Base-by-base conservation (phyloP, 2,329 filamentous ascomycete species). In the Alternaria novae-zelandiae region DNA sequence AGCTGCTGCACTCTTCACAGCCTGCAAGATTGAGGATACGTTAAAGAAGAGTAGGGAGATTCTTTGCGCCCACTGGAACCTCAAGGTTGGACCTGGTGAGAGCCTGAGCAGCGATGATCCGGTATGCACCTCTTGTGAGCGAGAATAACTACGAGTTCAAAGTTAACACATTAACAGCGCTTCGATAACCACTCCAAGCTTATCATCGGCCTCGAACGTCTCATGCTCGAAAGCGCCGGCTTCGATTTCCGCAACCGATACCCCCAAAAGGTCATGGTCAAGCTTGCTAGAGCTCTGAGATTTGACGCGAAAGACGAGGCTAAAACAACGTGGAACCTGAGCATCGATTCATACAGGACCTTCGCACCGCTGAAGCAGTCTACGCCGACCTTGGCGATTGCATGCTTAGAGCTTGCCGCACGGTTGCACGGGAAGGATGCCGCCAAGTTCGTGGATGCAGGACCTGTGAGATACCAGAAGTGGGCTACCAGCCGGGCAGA, bases 21-120 rank as follows among this genome's bases (percentile, higher is more conserved):
- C 94, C 3, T 98, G 95, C 85, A 99, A 99, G 83, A 94, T 96
- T 49, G 96, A 99, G 80, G 96, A 99, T 79, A 99, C 96, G 0
- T 87, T 97, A 70, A 99, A 99, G 82, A 98, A 98, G 83, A 97
- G 93, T 4, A 89, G 88, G 61, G 96, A 99, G 67, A 96, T 99
- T 65, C 85, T 98, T 15, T 96, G 93, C 62, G 94, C 94, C 1
- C 91, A 93, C 23, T 93, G 95, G 81, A 97, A 97, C 75, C 83
- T 97, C 41, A 96, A 94, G 81, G 87, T 84, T 81, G 76, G 87
- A 73, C 70, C 90, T 81, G 78, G 91, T 80, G 86, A 93, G 80
- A 80, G 91, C 79, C 78, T 90, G 41, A 91, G 91, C 17, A 88
- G 92, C 4, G 95, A 98, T 79, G 94, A 97, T 80, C 90, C 91